phyloP scores from a whole-genome alignment of 768 basidiomycete species.

The Lactifluus pinguis region DNA sequence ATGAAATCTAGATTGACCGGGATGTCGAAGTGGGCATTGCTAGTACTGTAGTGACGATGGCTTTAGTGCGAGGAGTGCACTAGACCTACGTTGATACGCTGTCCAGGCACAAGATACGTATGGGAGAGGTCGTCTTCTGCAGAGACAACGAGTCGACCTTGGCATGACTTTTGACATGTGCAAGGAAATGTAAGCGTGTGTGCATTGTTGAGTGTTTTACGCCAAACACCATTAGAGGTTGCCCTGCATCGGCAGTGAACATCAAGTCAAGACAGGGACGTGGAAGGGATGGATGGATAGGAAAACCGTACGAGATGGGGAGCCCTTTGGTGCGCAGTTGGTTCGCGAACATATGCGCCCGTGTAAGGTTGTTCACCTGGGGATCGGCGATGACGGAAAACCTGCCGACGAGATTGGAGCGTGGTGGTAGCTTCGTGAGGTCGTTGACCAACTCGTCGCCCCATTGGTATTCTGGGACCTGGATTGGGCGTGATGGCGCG shows the following conservation, averaged over 20 bases:
- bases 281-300: too few relatives aligned
- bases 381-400: slow-evolving; percentile 6
- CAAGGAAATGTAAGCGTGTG: not conserved
- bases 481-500: not conserved
- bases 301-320: not conserved
- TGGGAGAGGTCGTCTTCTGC: slow-evolving; percentile 2
- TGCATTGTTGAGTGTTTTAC: not conserved
- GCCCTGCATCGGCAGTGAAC: not conserved
- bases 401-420: slow-evolving; percentile 1
- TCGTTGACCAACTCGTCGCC: not conserved
- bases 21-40: not conserved
- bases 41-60: too few relatives aligned
- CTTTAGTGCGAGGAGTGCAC: not conserved
- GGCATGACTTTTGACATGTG: not conserved
- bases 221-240: not conserved
- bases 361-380: not conserved
- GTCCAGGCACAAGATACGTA: not conserved
- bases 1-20: not conserved
- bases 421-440: not conserved
- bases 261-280: not conserved
- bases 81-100: not conserved
- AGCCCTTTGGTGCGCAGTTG: not conserved
- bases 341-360: not conserved
- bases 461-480: slow-evolving; percentile 1
- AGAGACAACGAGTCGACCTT: not conserved